Base-by-base conservation (phyloP, 345 rosid species). In the Bruguiera sexangula region DNA sequence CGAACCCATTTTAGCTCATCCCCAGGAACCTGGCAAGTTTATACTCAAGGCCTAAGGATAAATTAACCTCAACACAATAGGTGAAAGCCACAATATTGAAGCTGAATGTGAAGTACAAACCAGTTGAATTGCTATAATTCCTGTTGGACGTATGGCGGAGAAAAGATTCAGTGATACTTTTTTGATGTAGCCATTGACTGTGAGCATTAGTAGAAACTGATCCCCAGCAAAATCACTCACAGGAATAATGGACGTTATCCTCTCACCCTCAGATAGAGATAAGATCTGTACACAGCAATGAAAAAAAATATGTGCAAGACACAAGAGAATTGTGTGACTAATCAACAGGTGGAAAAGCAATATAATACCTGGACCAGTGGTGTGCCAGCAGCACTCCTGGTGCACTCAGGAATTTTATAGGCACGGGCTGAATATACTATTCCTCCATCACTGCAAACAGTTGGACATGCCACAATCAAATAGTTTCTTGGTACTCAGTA, bases 1-100 rank as follows among this genome's bases (percentile, higher is more conserved):
- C 88, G 89, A 29, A 91, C 98, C 98, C 97, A 94, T 77, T 87
- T 94, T 68, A 94, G 81, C 75, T 91, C 90, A 81, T 94, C 98
- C 48, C 93, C 93, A 77, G 93, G 90, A 85, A 89, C 93, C 98
- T 94, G 72, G 21, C 69, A 81, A 60, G 60, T 78, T 62, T 70
- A 63, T 30, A n/a, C 22, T 51, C 18, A 15, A 64, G 46, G 67
- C 63, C 18, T 51, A 71, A 71, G 59, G 39, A 21, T 39, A 59
- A 46, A 67, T 21, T 34, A 3, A 8, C 9, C 1, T 29, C 16
- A 37, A 53, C 18, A 3, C 18, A 37, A 71, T 52, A 21, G 51
- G 39, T 48, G 37, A n/a, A 36, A 31, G 69, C 19, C 18, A 20
- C 48, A 22, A 68, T 29, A 64, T 43, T 11, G 50, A 57, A 18